phyloP scores from a whole-genome alignment of 495 filamentous ascomycete genomes.

The Penicillium coprophilum region DNA sequence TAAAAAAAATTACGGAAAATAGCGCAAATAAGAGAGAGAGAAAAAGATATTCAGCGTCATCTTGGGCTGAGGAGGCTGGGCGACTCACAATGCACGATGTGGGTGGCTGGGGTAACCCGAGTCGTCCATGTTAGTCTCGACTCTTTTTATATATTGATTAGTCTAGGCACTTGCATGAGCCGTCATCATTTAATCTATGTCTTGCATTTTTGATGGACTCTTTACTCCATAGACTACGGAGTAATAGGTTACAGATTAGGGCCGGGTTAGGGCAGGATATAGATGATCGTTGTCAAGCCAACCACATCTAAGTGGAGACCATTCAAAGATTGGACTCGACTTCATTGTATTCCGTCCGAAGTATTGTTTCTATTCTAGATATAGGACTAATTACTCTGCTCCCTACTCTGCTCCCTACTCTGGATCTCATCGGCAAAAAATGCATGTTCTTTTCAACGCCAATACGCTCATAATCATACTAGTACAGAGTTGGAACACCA shows the following conservation, averaged over 20 bases:
- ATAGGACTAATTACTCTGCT: no score
- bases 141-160: conserved; percentile 1
- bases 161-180: conserved; percentile 4
- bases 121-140: not conserved
- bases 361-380: not conserved
- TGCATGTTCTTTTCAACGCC: not conserved
- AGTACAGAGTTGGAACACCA: conserved; percentile 3
- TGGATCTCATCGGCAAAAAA: not conserved
- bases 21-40: conserved; percentile 1
- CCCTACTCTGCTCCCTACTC: no score
- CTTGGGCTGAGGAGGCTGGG: conserved; percentile 30
- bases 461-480: conserved; percentile 3
- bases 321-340: not conserved
- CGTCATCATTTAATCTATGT: conserved; percentile 21
- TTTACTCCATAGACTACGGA: conserved; percentile 6
- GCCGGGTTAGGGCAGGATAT: not conserved
- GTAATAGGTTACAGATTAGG: conserved; percentile 1
- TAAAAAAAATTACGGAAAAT: conserved; percentile 6
- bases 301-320: conserved; percentile 10
- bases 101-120: conserved; percentile 25
- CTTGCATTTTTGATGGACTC: conserved; percentile 24
- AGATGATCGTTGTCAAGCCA: conserved; percentile 22
- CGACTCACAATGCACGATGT: conserved; percentile 19
- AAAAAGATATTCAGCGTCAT: conserved; percentile 17
- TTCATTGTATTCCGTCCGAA: not conserved